Evolutionary conservation across 805 yeast genomes (phyloP), one percentile per base, ranked within the genome.

Genomic region (Ogataea ganodermae): DNA sequence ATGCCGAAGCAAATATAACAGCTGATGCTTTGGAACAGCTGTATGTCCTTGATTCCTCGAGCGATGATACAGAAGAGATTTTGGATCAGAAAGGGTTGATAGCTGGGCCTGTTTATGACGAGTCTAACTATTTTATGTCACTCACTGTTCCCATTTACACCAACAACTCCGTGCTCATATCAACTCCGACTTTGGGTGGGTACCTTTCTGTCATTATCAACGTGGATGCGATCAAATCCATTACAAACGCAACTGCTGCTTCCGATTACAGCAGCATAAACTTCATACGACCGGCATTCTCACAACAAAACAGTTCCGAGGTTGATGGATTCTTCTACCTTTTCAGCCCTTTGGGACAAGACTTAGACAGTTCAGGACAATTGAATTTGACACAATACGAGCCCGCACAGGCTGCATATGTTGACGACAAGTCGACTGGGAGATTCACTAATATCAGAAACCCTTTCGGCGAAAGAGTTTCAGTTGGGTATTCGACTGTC

Each of bases 111-210:
- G 70, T 79, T 1, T 44, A 67, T 14, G 79, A 81, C 55, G 64
- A 62, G 31, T 55, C 71, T 1, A 49, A 72, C 1, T 84, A 76
- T 57, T 76, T 81, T 54, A 70, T 88, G 75, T 88, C 96, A 0
- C 69, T 90, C 67, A 86, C 96, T 0, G 56, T 89, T 4, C 94
- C 96, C 0, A 76, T 90, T 2, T 83, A 75, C 57, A 78, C 89
- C 14, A 84, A 86, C 55, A 74, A 83, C n/a, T 84, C 95, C 1
- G 83, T 87, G 18, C 67, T 83, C 35, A 67, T 84, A 18, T 67
- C 74, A n/a, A 70, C 74, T 13, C 81, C 85, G 4, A 73, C 77
- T 18, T 70, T 87, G 6, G 76, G 83, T 2, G 96, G 96, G 0
- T 90, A 81, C 63, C 57, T 89, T 33, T 78, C 94, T 0, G 78